Evolutionary conservation across 805 yeast genomes (phyloP).

Genomic region (Candida chilensis): DNA sequence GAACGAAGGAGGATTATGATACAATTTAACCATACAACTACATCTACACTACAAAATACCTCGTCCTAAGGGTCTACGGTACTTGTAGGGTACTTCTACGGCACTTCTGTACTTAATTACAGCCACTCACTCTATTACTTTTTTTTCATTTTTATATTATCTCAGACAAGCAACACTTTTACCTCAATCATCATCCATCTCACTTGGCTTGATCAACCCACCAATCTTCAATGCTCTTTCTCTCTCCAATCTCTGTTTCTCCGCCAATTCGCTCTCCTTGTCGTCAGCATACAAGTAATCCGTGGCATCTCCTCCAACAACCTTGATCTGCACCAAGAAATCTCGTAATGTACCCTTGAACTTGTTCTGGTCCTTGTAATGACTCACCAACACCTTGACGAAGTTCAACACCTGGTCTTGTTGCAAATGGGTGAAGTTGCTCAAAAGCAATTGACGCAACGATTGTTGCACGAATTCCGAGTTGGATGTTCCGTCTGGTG

Average conservation of each 20-base stretch:
- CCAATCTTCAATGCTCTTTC: conserved; percentile 84
- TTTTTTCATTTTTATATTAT: too few species aligned
- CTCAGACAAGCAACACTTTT: too few species aligned
- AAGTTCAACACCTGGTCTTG: conserved; percentile 76
- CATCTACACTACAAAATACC: too few species aligned
- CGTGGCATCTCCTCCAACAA: conserved; percentile 91
- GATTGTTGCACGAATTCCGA: conserved; percentile 71
- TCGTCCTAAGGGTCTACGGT: too few species aligned
- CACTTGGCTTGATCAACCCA: conserved; percentile 91
- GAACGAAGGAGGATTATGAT: conserved; percentile 1
- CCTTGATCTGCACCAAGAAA: conserved; percentile 92
- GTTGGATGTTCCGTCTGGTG: conserved; percentile 80
- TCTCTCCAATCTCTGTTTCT: conserved; percentile 59
- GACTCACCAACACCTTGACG: conserved; percentile 64
- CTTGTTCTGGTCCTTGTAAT: conserved; percentile 63
- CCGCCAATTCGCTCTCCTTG: conserved; percentile 66
- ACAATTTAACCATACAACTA: conserved; percentile 1
- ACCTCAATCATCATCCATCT: conserved; percentile 63
- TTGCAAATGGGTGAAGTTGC: conserved; percentile 90
- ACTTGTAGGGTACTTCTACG: too few species aligned
- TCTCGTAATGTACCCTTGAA: conserved; percentile 87
- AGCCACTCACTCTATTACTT: too few species aligned
- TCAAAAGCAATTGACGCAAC: conserved; percentile 68
- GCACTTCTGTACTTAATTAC: too few species aligned
- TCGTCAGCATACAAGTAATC: conserved; percentile 94